Percentiles rank a stretch among this genome's conserved stretches.
Evolutionary conservation across 2,329 filamentous ascomycete genomes (phyloP).

Genomic region (Microsporum canis): DNA sequence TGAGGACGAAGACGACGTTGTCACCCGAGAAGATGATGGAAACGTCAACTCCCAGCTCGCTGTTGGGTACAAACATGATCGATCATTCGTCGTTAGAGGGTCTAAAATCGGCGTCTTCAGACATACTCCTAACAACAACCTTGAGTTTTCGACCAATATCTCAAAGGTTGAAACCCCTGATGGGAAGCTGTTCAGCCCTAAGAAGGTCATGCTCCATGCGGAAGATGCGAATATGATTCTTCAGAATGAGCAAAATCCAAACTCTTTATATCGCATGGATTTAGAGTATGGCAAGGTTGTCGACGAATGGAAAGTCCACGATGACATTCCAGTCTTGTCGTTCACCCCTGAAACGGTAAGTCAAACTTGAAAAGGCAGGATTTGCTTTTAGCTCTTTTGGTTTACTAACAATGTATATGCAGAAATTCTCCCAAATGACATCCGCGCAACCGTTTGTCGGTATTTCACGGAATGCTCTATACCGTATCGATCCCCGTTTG

Average conservation of each 20-base stretch:
- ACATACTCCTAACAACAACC: slow-evolving; percentile 79
- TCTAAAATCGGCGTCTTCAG: slow-evolving; percentile 99
- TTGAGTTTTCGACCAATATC: slow-evolving; percentile 95
- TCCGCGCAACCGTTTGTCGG: slow-evolving; percentile 90
- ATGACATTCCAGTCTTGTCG: slow-evolving; percentile 82
- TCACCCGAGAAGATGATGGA: slow-evolving; percentile 57
- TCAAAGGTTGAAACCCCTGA: slow-evolving; percentile 84
- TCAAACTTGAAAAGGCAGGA: background rate
- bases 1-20: slow-evolving; percentile 68
- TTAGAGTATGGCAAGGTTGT: slow-evolving; percentile 95
- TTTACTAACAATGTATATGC: slow-evolving; percentile 20
- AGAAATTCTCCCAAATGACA: slow-evolving; percentile 97
- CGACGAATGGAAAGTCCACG: slow-evolving; percentile 97
- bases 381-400: background rate
- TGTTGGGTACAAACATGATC: slow-evolving; percentile 92
- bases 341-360: slow-evolving; percentile 78
- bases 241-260: slow-evolving; percentile 70
- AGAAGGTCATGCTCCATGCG: slow-evolving; percentile 92
- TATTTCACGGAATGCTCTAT: slow-evolving; percentile 83
- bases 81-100: slow-evolving; percentile 91
- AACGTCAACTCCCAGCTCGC: slow-evolving; percentile 89
- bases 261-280: slow-evolving; percentile 94
- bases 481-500: slow-evolving; percentile 83
- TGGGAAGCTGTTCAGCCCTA: slow-evolving; percentile 81
- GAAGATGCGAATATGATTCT: slow-evolving; percentile 84